Conservation (phyloP, 257 asterid species). For the Striga asiatica region DNA sequence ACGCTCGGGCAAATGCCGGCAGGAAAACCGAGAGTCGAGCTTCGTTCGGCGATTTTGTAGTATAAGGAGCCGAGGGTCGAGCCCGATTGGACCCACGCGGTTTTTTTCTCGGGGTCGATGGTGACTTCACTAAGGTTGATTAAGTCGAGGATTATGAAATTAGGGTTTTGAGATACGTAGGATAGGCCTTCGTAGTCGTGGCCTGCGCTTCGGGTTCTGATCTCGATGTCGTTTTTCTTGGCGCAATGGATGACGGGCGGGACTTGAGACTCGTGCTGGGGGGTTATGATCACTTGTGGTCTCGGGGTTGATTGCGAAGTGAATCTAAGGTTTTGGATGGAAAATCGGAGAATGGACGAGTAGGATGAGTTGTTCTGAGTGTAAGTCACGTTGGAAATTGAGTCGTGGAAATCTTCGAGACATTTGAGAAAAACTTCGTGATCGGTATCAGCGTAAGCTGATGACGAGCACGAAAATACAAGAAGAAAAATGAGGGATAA, state of each 20-base stretch:
- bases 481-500: too few relatives aligned
- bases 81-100: slow-evolving; percentile 31
- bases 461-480: too few relatives aligned
- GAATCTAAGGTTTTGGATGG: too few relatives aligned
- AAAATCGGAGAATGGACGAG: too few relatives aligned
- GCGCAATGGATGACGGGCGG: not conserved
- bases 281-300: not conserved
- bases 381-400: too few relatives aligned
- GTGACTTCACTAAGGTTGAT: slow-evolving; percentile 21
- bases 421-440: too few relatives aligned
- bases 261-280: not conserved
- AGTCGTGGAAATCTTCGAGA: too few relatives aligned
- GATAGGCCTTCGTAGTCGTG: slow-evolving; percentile 46
- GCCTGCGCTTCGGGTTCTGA: slow-evolving; percentile 44
- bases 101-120: not conserved
- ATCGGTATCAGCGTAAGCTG: too few relatives aligned
- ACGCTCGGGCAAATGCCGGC: slow-evolving; percentile 25
- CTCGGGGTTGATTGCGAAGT: too few relatives aligned
- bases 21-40: slow-evolving; percentile 27
- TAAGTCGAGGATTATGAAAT: slow-evolving; percentile 29
- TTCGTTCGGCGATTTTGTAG: slow-evolving; percentile 22
- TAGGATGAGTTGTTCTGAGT: too few relatives aligned
- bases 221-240: not conserved
- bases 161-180: slow-evolving; percentile 13
- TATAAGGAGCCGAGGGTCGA: slow-evolving; percentile 26